Evolutionary conservation across 2,329 filamentous ascomycete species (phyloP).

Genomic region (Aspergillus pseudotamarii): DNA sequence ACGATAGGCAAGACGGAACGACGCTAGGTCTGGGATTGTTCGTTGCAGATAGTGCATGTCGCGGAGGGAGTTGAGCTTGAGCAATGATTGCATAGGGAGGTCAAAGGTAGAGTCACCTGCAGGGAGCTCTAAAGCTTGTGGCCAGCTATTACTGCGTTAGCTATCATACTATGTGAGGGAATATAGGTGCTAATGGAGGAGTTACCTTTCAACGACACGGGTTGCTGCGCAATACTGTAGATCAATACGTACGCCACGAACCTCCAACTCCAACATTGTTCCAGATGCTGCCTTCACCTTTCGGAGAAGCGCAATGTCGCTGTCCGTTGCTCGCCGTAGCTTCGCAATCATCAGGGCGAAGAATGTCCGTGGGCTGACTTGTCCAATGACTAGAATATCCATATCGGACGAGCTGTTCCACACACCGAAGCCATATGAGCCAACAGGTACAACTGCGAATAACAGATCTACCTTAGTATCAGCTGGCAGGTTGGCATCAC

Average conservation of each 20-base stretch:
- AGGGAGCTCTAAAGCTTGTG: neutral
- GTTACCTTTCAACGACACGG: constrained; percentile 9
- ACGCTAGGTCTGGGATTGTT: constrained; percentile 8
- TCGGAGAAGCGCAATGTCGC: constrained; percentile 5
- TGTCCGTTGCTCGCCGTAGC: neutral
- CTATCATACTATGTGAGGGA: neutral
- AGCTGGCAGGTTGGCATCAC: constrained; percentile 2
- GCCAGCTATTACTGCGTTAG: constrained; percentile 2
- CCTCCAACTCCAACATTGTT: constrained; percentile 9
- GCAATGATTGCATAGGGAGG: constrained; percentile 10
- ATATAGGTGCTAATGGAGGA: accelerated
- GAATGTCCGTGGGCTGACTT: constrained; percentile 12
- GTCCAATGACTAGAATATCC: constrained; percentile 10
- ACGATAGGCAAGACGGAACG: constrained; percentile 9
- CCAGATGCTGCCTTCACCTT: constrained; percentile 14
- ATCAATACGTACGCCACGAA: constrained; percentile 8
- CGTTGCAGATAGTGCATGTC: constrained; percentile 13
- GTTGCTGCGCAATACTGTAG: constrained; percentile 13
- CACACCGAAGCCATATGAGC: constrained; percentile 8
- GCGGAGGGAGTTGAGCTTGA: constrained; percentile 13
- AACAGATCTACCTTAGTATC: constrained; percentile 3
- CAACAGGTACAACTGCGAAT: constrained; percentile 7
- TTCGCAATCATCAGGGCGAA: constrained; percentile 10
- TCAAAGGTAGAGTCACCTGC: constrained; percentile 2
- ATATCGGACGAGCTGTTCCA: constrained; percentile 12